Evolutionary conservation across 768 basidiomycete species (phyloP).

Genomic region (Russula sp.): DNA sequence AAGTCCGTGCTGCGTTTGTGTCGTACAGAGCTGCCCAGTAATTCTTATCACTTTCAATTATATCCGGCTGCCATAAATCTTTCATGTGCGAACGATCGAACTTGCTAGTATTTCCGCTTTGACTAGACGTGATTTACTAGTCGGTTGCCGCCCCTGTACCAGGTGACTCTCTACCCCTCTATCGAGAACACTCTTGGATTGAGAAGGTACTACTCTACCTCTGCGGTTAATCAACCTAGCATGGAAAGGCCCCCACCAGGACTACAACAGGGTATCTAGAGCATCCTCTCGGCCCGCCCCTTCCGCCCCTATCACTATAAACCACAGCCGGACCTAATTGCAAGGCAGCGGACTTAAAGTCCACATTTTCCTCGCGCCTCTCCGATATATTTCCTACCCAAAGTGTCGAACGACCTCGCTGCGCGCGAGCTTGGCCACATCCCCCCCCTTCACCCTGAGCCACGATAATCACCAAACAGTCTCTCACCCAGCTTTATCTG

Average conservation of each 20-base stretch:
- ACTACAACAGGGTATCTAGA: not conserved
- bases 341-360: conserved; percentile 1
- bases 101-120: not conserved
- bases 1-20: conserved; percentile 46
- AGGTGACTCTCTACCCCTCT: not conserved
- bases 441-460: not conserved
- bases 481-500: not conserved
- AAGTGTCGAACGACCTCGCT: not conserved
- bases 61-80: not conserved
- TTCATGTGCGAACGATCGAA: conserved; percentile 6
- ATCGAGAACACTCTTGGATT: not conserved
- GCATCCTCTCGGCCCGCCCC: not conserved
- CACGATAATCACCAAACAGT: not conserved
- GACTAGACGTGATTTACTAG: not conserved
- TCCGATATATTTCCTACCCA: not conserved
- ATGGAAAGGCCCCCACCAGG: not conserved
- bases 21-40: not conserved
- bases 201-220: not conserved
- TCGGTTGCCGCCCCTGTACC: not conserved
- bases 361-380: not conserved
- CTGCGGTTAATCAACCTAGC: not conserved
- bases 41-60: not conserved
- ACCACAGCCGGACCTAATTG: not conserved
- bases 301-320: not conserved
- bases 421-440: not conserved